Evolutionary conservation across 2,329 filamentous ascomycete species (phyloP).

Genomic region (Aschersonia sp.): DNA sequence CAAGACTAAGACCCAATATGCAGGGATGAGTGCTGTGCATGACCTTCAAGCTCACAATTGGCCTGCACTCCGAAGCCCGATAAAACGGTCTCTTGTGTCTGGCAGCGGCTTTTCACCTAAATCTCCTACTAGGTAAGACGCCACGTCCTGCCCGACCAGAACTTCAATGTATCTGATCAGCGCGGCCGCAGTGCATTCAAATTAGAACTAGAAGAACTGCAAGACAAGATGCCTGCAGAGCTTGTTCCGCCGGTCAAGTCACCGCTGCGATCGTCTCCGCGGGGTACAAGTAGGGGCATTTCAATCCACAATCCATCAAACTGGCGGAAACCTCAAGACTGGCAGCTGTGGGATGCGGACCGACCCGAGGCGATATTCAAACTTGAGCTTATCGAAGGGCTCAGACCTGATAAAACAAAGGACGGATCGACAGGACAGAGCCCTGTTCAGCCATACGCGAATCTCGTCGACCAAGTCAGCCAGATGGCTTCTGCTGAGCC

Average conservation of each 20-base stretch:
- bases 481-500: conserved; percentile 6
- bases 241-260: conserved; percentile 1
- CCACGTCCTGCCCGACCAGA: background rate
- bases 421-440: background rate
- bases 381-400: background rate
- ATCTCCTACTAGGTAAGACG: background rate
- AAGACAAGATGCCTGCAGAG: background rate
- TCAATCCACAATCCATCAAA: conserved; percentile 1
- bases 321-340: conserved; percentile 3
- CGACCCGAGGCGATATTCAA: background rate
- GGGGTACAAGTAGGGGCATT: background rate
- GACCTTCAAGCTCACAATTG: background rate
- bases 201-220: background rate
- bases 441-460: background rate
- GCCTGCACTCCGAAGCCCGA: conserved; percentile 2
- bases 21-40: too few relatives aligned
- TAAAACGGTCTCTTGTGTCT: conserved; percentile 1
- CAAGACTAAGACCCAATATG: background rate
- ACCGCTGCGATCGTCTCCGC: background rate
- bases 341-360: background rate
- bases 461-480: conserved; percentile 2
- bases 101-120: background rate
- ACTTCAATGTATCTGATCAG: background rate
- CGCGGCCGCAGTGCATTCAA: background rate
- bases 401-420: background rate